A percentile compares a stretch with the other conserved stretches of the same genome.
These are phyloP conservation scores for Lentithecium fluviatile DNA, from an alignment of 495 filamentous ascomycete genomes.

Conservation along the genomic window DNA sequence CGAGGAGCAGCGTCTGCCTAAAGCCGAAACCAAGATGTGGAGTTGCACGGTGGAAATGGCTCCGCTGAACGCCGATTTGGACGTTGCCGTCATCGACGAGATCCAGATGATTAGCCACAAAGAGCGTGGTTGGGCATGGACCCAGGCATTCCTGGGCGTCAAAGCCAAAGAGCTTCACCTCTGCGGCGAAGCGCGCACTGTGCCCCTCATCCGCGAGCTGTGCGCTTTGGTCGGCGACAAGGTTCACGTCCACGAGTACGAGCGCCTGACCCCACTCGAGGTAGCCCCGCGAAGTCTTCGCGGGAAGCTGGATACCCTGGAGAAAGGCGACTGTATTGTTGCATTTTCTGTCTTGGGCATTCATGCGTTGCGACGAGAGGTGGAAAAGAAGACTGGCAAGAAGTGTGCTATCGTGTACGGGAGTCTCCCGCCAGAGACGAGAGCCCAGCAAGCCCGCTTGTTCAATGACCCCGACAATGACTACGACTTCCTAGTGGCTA, in stretches of 20 bases:
- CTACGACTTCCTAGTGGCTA: conserved; percentile 90
- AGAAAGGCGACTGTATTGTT: conserved; percentile 89
- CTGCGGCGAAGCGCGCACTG: conserved; percentile 83
- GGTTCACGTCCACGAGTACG: conserved; percentile 74
- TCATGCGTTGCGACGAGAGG: conserved; percentile 72
- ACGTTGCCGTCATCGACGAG: conserved; percentile 96
- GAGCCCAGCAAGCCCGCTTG: conserved; percentile 81
- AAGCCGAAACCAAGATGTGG: conserved; percentile 50
- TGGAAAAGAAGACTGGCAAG: conserved; percentile 71
- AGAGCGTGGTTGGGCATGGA: conserved; percentile 95
- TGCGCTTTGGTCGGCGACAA: conserved; percentile 79
- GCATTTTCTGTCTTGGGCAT: conserved; percentile 78
- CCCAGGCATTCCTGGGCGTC: conserved; percentile 82
- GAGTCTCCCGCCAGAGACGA: conserved; percentile 83
- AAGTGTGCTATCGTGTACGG: conserved; percentile 94
- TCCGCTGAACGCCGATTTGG: conserved; percentile 63
- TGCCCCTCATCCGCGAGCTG: conserved; percentile 77
- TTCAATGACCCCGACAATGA: conserved; percentile 95
- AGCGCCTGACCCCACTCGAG: conserved; percentile 76
- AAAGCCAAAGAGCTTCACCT: conserved; percentile 86
- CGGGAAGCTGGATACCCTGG: conserved; percentile 61
- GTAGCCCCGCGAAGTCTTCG: conserved; percentile 60
- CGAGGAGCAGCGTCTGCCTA: conserved; percentile 70
- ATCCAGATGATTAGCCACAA: conserved; percentile 91
- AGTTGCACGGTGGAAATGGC: conserved; percentile 99